A percentile compares a stretch with the other conserved stretches of the same genome.
Evolutionary conservation across 2,329 filamentous ascomycete species (phyloP).

Genomic region (Colletotrichum sp.): DNA sequence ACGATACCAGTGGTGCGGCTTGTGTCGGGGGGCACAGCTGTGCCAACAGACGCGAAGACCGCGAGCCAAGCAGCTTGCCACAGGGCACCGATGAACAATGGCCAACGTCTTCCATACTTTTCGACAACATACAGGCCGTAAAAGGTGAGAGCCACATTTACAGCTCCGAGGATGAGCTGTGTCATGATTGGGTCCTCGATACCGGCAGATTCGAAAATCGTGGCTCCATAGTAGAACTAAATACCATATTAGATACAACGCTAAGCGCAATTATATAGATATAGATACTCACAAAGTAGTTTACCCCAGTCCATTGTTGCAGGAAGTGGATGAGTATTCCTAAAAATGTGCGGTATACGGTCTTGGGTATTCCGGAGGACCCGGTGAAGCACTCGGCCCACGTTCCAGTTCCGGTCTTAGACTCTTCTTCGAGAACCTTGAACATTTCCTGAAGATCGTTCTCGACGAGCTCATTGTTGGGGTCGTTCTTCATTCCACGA

Average conservation of each 20-base stretch:
- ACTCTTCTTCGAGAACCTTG: constrained; percentile 50
- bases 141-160: constrained; percentile 73
- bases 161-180: constrained; percentile 70
- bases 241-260: background rate
- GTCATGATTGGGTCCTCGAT: constrained; percentile 70
- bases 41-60: constrained; percentile 66
- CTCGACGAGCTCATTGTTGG: constrained; percentile 48
- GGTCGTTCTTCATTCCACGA: constrained; percentile 54
- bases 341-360: constrained; percentile 68
- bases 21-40: constrained; percentile 43
- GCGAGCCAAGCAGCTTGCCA: constrained; percentile 73
- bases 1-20: constrained; percentile 61
- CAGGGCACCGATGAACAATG: constrained; percentile 67
- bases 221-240: constrained; percentile 66
- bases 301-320: constrained; percentile 68
- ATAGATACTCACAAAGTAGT: background rate
- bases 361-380: constrained; percentile 55
- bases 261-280: accelerated
- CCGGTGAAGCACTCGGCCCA: constrained; percentile 68
- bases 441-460: constrained; percentile 59
- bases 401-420: constrained; percentile 47
- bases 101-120: constrained; percentile 70
- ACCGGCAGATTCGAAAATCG: constrained; percentile 71
- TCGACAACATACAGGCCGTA: constrained; percentile 73
- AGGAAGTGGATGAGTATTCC: constrained; percentile 69